Evolutionary conservation across 305 asterid species (phyloP), one percentile per base, ranked within the genome.

Genomic region (Fraxinus sp.): DNA sequence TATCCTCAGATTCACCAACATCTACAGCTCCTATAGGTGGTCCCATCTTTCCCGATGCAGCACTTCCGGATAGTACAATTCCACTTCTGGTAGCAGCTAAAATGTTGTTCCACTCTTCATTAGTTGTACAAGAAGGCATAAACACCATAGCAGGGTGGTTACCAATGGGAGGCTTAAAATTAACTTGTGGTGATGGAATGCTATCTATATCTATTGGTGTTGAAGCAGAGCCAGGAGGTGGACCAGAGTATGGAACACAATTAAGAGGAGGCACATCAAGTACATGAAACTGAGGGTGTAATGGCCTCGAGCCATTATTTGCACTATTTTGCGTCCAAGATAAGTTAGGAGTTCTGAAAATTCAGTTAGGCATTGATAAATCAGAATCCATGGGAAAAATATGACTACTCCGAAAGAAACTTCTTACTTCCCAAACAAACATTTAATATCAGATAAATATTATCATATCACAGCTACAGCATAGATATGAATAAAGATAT

Each of bases 91-190:
- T 81, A 77, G 83, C 84, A 64, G 83, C 84, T 66, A 87, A 28
- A 68, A 87, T 82, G 49, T 74, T 84, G 72, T 85, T 85, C 90
- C 86, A 87, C 79, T 89, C 92, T 41, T 87, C 88, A 11, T 37
- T 81, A 26, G 89, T 85, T 55, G 89, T 80, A 77, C 64, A 78
- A 70, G 87, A 68, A 28, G 87, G 80, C 77, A 83, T 59, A 83
- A 87, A 89, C 35, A 87, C 83, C 89, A 87, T 79, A 33, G 92
- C 89, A 41, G 92, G 92, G 79, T 78, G 84, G 80, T 77, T 72
- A 33, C 74, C 83, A 5, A 52, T 18, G 39, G 83, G 35, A 28
- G 76, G 78, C 39, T 68, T n/a, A 37, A 74, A 41, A 64, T 75
- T 71, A 35, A 1, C 59, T 39, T 73, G 81, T 11, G 85, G 73